These are phyloP conservation scores for Pisolithus tinctorius DNA, from an alignment of 768 basidiomycete species.

Conservation along the genomic window DNA sequence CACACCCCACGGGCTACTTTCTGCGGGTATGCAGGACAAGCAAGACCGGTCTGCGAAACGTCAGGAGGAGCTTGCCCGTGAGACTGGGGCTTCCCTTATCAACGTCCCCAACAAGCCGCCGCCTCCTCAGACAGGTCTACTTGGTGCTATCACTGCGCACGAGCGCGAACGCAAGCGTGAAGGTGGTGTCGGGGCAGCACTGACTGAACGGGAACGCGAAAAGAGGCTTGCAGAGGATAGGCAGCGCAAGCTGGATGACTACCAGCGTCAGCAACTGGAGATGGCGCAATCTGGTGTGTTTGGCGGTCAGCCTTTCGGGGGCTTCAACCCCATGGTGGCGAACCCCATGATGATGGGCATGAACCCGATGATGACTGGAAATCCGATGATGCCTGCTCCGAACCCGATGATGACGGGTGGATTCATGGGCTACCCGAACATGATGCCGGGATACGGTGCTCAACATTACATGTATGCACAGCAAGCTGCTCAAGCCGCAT, in stretches of 20 bases:
- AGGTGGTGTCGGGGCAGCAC: conserved; percentile 88
- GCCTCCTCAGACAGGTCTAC: conserved; percentile 88
- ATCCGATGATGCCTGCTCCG: conserved; percentile 40
- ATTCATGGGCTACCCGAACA: conserved; percentile 35
- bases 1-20: conserved; percentile 88
- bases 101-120: conserved; percentile 95
- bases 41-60: conserved; percentile 93
- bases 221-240: conserved; percentile 87
- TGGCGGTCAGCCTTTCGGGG: conserved; percentile 36
- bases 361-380: conserved; percentile 52
- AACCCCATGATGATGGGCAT: conserved; percentile 62
- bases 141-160: conserved; percentile 94
- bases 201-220: conserved; percentile 94
- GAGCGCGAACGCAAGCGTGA: conserved; percentile 92
- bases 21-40: conserved; percentile 92
- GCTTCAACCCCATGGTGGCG: conserved; percentile 65
- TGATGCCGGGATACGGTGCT: conserved; percentile 40
- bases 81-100: conserved; percentile 85
- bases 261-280: conserved; percentile 84
- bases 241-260: conserved; percentile 87
- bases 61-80: conserved; percentile 90
- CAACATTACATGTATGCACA: conserved; percentile 84
- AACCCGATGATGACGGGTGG: conserved; percentile 50
- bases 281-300: conserved; percentile 83
- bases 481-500: conserved; percentile 74